Conservation (phyloP, 2,329 filamentous ascomycete species). For the Monosporascus sp. region DNA sequence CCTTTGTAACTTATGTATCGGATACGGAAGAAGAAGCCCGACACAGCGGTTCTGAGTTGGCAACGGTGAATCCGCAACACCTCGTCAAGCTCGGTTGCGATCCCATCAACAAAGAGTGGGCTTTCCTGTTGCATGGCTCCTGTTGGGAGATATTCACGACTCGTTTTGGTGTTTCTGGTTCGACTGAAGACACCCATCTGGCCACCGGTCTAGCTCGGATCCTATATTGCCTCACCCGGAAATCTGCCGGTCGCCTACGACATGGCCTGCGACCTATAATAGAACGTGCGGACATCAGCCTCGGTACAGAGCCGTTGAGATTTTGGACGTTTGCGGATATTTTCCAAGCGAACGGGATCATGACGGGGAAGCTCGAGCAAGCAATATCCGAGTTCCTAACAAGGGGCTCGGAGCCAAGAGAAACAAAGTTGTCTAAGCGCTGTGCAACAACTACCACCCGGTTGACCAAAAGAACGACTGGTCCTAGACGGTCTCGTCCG, state of each 20-base stretch:
- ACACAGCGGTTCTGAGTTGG: not conserved
- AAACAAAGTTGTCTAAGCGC: not conserved
- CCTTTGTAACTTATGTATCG: not conserved
- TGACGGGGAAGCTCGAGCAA: not conserved
- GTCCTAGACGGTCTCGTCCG: too few species aligned
- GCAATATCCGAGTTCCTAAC: not conserved
- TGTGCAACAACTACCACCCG: too few species aligned
- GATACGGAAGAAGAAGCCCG: not conserved
- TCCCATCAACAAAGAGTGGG: not conserved
- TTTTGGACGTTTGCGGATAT: not conserved
- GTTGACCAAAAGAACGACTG: too few species aligned
- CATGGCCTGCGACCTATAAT: too few species aligned
- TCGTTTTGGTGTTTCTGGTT: not conserved
- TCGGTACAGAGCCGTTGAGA: not conserved
- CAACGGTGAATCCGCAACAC: too few species aligned
- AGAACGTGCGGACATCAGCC: too few species aligned
- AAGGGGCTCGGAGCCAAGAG: not conserved
- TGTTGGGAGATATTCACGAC: slow-evolving; percentile 1
- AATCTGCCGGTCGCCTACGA: not conserved
- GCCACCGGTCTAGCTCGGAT: slow-evolving; percentile 1
- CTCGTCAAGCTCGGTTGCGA: not conserved
- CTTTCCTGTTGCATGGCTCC: not conserved
- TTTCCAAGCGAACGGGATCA: not conserved
- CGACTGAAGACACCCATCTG: not conserved
- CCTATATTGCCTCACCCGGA: not conserved